Conservation (phyloP, 345 rosid genomes). For the Populus deltoides region DNA sequence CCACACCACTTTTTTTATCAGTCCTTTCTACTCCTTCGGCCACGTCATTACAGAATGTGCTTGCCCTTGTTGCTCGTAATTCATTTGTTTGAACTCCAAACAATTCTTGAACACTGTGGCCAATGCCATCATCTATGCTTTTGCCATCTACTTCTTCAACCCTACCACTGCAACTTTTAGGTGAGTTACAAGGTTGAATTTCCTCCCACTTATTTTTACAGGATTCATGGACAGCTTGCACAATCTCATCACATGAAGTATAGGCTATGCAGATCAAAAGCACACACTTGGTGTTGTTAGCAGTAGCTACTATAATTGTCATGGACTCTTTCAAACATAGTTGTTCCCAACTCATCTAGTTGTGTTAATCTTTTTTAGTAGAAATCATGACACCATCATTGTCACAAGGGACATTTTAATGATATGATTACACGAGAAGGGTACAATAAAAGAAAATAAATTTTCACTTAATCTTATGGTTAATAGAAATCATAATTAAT, state of each 20-base stretch:
- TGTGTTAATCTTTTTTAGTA: no score
- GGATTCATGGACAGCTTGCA: conserved; percentile 62
- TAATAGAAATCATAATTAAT: no score
- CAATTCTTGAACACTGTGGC: conserved; percentile 1
- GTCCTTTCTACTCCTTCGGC: conserved; percentile 3
- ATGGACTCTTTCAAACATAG: no score
- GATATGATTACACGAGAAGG: no score
- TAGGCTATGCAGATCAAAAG: conserved; percentile 59
- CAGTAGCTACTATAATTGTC: conserved; percentile 27
- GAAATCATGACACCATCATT: no score
- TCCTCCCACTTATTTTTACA: conserved; percentile 37
- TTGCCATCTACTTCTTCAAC: conserved; percentile 3
- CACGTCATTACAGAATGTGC: not conserved
- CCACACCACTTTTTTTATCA: conserved; percentile 1
- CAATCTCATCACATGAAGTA: conserved; percentile 68
- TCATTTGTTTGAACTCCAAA: not conserved
- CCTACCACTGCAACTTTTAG: conserved; percentile 4
- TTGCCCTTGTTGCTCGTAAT: not conserved
- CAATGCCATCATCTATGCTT: not conserved
- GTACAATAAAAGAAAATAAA: no score
- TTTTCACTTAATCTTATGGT: no score
- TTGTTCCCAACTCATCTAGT: no score
- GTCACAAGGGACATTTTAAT: no score
- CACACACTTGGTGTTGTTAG: conserved; percentile 33
- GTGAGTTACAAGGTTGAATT: conserved; percentile 1